phyloP scores from a whole-genome alignment of 306 rosid genomes.

The Fragaria iinumae region DNA sequence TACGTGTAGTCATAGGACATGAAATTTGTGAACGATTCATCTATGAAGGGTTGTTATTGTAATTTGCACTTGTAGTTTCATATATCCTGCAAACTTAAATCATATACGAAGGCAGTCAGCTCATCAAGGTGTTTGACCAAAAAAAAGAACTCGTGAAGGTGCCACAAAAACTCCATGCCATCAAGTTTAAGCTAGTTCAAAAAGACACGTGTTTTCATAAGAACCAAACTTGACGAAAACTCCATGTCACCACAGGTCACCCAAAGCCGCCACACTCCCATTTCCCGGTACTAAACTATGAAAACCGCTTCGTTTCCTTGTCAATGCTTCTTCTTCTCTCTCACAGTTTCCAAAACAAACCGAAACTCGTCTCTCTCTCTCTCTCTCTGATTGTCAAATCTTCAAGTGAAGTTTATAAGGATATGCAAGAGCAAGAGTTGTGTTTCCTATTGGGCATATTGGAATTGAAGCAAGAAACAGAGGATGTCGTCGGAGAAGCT shows the following conservation, averaged over 20 bases:
- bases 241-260: not conserved
- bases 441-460: not conserved
- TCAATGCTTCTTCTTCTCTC: not conserved
- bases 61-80: no score
- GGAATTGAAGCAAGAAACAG: conserved; percentile 1
- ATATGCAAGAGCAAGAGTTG: conserved; percentile 13
- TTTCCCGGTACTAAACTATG: conserved; percentile 33
- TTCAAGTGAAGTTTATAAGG: not conserved
- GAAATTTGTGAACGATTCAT: no score
- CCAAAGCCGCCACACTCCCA: not conserved
- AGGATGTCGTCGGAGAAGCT: conserved; percentile 66
- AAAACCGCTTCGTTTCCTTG: conserved; percentile 22
- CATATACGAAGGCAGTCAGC: not conserved
- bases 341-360: not conserved
- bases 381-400: not conserved
- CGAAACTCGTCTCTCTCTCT: not conserved
- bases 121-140: not conserved
- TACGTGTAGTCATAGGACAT: no score
- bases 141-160: not conserved
- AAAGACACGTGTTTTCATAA: not conserved
- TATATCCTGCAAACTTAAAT: no score
- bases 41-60: no score
- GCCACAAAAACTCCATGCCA: conserved; percentile 14
- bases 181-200: not conserved
- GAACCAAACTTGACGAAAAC: not conserved